Base-by-base conservation (phyloP, 2,329 filamentous ascomycete genomes). In the Cercospora zeina region DNA sequence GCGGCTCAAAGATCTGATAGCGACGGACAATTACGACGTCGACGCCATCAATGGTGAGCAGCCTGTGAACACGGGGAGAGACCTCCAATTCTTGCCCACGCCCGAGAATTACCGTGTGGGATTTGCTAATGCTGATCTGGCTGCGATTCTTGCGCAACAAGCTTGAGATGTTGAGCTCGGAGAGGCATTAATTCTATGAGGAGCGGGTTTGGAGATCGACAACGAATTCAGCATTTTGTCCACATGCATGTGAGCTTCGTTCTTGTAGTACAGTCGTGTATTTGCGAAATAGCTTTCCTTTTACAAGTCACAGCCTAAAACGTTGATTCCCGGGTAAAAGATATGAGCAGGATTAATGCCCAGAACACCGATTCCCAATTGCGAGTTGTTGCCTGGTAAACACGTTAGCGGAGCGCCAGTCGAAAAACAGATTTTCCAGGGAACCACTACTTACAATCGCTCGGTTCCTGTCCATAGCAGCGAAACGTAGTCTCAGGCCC, bases 341-440 rank as follows among this genome's bases (percentile, higher is more conserved):
- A 64, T 47, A 53, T 64, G 62, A 9, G 59, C 62, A 45, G 39
- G 10, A 59, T 64, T 64, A 34, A 64, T 60, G 24, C 63, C 63
- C 24, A 27, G 7, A 13, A 65, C 56, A 11, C 63, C 59, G 42
- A 62, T 54, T 1, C 16, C 63, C 10, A 64, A 4, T 11, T 61
- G 61, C 16, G 59, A 59, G 21, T 64, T 56, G 49, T 62, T 62
- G 45, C 63, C 56, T 62, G 31, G 24, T n/a, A 14, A 24, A 33
- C 8, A 31, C 27, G 16, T 56, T n/a, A 61, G 53, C 9, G n/a
- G n/a, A n/a, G n/a, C n/a, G n/a, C n/a, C n/a, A n/a, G n/a, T n/a
- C n/a, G n/a, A n/a, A n/a, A n/a, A n/a, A n/a, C n/a, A n/a, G n/a
- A n/a, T n/a, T n/a, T n/a, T n/a, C n/a, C n/a, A n/a, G n/a, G n/a